phyloP scores from a whole-genome alignment of 352 stramenopile genomes.

The Pythium rishiriense region DNA sequence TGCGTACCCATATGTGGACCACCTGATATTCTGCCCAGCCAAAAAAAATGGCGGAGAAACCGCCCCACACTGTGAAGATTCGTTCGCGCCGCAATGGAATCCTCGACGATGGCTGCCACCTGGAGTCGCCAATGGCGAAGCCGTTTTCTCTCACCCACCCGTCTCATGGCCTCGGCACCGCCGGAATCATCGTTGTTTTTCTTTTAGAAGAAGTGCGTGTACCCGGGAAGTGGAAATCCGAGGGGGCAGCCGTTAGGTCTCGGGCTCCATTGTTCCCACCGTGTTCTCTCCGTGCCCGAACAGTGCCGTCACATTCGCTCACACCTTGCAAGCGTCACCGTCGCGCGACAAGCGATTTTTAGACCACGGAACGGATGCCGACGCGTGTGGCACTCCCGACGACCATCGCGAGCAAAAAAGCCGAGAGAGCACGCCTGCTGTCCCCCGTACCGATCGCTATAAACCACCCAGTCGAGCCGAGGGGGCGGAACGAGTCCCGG shows the following conservation, averaged over 20 bases:
- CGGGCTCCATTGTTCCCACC: too few relatives aligned
- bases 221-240: neutral
- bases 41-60: neutral
- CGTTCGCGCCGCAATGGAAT: neutral
- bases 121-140: neutral
- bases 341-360: neutral
- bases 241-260: neutral
- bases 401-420: neutral
- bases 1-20: neutral
- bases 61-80: neutral
- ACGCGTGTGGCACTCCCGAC: neutral
- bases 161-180: too few relatives aligned
- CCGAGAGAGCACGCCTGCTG: neutral
- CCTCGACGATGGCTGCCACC: neutral
- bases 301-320: neutral
- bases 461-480: neutral
- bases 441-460: neutral
- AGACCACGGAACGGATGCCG: neutral
- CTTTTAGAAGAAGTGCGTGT: too few relatives aligned
- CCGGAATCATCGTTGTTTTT: slow-evolving; percentile 1
- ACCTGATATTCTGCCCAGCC: neutral
- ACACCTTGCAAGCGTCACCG: neutral
- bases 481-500: neutral
- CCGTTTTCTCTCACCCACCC: too few relatives aligned
- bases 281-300: neutral